Evolutionary conservation across 345 rosid genomes (phyloP).

Genomic region (Schrenkiella parvula): DNA sequence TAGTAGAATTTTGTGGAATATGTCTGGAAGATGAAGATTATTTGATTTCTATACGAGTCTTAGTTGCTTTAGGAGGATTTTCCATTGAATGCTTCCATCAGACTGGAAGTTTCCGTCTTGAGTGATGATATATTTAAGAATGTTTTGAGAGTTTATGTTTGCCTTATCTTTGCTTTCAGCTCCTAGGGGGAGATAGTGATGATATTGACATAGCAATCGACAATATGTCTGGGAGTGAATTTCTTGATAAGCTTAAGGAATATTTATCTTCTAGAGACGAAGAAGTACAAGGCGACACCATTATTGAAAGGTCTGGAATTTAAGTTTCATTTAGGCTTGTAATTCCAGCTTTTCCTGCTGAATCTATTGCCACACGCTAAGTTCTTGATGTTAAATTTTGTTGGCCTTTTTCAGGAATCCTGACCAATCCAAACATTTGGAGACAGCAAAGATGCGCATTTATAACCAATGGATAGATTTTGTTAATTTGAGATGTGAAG

Average conservation of each 20-base stretch:
- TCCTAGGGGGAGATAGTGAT: conserved; percentile 79
- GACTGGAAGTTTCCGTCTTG: not conserved
- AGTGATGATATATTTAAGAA: not conserved
- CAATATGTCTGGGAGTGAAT: conserved; percentile 77
- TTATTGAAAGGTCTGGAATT: conserved; percentile 58
- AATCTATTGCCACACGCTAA: not conserved
- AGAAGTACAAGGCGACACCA: conserved; percentile 57
- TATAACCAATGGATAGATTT: conserved; percentile 90
- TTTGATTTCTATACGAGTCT: not conserved
- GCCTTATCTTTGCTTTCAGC: conserved; percentile 43
- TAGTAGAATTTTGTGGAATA: not conserved
- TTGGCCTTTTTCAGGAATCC: conserved; percentile 61
- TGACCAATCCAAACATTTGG: conserved; percentile 93
- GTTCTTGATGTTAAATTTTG: not conserved
- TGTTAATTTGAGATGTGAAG: conserved; percentile 90
- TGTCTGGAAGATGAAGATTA: not conserved
- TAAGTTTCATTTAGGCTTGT: not conserved
- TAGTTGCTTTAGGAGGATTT: not conserved
- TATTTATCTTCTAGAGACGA: conserved; percentile 63
- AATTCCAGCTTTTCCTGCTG: not conserved
- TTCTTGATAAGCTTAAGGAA: conserved; percentile 66
- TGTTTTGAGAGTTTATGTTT: not conserved
- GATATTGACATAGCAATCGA: conserved; percentile 93
- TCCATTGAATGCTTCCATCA: not conserved
- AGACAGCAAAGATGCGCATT: conserved; percentile 87